Base-by-base conservation (phyloP, 2,329 filamentous ascomycete genomes). In the Hymenoscyphus fraxineus region DNA sequence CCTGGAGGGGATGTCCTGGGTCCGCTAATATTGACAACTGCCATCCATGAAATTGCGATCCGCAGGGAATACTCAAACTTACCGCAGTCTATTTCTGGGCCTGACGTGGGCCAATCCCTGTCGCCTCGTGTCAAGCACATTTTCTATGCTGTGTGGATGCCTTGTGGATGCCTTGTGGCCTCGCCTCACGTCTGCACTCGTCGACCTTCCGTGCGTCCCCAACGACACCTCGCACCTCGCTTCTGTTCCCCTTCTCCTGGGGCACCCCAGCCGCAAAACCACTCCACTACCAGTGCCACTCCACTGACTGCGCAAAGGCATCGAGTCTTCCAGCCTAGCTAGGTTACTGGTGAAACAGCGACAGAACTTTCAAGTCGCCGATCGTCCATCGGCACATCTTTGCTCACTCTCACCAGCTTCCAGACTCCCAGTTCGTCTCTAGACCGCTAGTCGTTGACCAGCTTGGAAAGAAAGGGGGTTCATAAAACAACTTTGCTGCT, bases 101-200 rank as follows among this genome's bases (percentile, higher is more conserved):
- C 44, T 51, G 44, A 51, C 44, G 44, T 51, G 19, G 44, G 22
- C n/a, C 3, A 16, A 51, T 51, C 44, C 44, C 44, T 51, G 44
- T n/a, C n/a, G n/a, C 44, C 44, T 51, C 44, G 44, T 51, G 44
- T 51, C 44, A 51, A 51, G 44, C 44, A 51, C 44, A 51, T 51
- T 51, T 51, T 19, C 27, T 27, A 27, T 27, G 27, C 27, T 27
- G 27, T 27, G 27, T 27, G 27, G 27, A 27, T 27, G 27, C 27
- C 27, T 27, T 27, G 27, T 27, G 27, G 27, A 27, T 27, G 27
- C 27, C 27, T 27, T 27, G 27, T 27, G 22, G 27, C 27, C 27
- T 27, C 27, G 27, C 27, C 27, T 27, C 27, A 27, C 27, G 27
- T 27, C 27, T 27, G 27, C 27, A 27, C 27, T 27, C 27, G 2